A percentile compares a stretch with the other conserved stretches of the same genome.
Conservation (phyloP, 192 early-diverging fungal species). For the Linnemannia exigua region DNA sequence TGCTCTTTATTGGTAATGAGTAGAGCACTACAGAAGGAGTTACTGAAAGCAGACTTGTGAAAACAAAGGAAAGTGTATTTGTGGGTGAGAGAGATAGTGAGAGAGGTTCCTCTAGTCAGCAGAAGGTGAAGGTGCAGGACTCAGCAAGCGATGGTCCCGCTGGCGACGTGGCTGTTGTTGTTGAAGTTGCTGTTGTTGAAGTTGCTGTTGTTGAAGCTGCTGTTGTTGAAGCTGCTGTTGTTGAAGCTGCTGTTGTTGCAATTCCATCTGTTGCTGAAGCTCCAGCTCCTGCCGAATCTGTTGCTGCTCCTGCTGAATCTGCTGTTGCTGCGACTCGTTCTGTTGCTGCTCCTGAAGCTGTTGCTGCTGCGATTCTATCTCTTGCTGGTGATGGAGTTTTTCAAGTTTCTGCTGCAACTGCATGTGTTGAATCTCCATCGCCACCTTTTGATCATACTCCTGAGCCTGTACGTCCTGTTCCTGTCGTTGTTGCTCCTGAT, state of each 20-base stretch:
- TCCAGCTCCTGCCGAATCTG: neutral
- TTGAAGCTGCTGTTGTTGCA: neutral
- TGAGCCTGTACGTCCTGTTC: too few relatives aligned
- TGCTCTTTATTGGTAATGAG: neutral
- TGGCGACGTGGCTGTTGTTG: neutral
- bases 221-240: neutral
- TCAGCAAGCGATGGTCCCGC: too few relatives aligned
- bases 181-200: neutral
- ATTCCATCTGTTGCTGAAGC: neutral
- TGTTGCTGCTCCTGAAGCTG: conserved; percentile 9
- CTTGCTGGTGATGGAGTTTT: neutral
- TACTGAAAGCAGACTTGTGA: neutral
- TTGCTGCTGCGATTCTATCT: neutral
- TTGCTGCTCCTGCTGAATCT: neutral
- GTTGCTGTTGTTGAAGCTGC: neutral
- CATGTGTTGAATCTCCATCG: neutral
- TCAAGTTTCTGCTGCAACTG: neutral
- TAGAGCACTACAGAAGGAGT: neutral
- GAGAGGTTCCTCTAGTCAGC: too few relatives aligned
- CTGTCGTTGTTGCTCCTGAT: too few relatives aligned
- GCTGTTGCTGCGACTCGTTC: neutral
- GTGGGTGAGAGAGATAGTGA: too few relatives aligned
- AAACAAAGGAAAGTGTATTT: too few relatives aligned
- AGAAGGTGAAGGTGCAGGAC: too few relatives aligned
- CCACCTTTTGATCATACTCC: too few relatives aligned